Conservation (phyloP, 2,329 filamentous ascomycete species). For the Ophiocordyceps polyrhachis-furcata region DNA sequence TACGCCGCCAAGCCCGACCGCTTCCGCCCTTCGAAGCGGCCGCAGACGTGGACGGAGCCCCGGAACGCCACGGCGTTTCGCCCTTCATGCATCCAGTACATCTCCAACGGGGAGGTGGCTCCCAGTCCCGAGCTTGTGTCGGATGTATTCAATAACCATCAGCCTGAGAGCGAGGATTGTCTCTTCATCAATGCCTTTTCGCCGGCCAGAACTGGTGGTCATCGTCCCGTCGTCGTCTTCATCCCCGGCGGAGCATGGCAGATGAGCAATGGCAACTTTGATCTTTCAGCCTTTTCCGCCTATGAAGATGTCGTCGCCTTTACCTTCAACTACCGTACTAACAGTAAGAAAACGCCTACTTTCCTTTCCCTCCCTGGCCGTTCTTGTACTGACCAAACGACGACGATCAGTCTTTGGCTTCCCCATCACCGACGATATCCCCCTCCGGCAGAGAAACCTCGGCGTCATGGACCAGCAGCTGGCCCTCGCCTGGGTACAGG, state of each 20-base stretch:
- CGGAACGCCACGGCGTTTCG: slow-evolving; percentile 4
- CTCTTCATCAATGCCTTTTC: slow-evolving; percentile 11
- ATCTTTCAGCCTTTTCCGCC: slow-evolving; percentile 9
- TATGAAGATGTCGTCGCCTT: slow-evolving; percentile 11
- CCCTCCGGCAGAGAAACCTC: slow-evolving; percentile 14
- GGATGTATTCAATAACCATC: slow-evolving; percentile 5
- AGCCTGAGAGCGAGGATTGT: slow-evolving; percentile 11
- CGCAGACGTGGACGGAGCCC: slow-evolving; percentile 4
- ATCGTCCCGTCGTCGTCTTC: slow-evolving; percentile 8
- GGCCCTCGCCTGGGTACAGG: slow-evolving; percentile 10
- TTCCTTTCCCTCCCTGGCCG: background rate
- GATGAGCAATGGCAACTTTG: slow-evolving; percentile 6
- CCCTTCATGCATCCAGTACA: slow-evolving; percentile 5
- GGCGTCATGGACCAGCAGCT: slow-evolving; percentile 10
- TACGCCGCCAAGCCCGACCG: slow-evolving; percentile 6
- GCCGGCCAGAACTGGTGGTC: slow-evolving; percentile 3
- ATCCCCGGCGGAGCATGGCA: slow-evolving; percentile 10
- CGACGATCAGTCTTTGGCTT: slow-evolving; percentile 19
- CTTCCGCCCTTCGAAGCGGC: slow-evolving; percentile 4
- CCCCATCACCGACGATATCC: slow-evolving; percentile 20
- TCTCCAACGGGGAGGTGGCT: slow-evolving; percentile 5
- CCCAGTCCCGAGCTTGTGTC: slow-evolving; percentile 6
- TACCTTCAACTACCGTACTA: slow-evolving; percentile 10
- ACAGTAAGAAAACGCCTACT: slow-evolving; percentile 3
- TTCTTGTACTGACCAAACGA: background rate